Percentiles rank a stretch among this genome's conserved stretches.
Evolutionary conservation across 1,284 basidiomycete genomes (phyloP).

Genomic region (Ganoderma lucidum): DNA sequence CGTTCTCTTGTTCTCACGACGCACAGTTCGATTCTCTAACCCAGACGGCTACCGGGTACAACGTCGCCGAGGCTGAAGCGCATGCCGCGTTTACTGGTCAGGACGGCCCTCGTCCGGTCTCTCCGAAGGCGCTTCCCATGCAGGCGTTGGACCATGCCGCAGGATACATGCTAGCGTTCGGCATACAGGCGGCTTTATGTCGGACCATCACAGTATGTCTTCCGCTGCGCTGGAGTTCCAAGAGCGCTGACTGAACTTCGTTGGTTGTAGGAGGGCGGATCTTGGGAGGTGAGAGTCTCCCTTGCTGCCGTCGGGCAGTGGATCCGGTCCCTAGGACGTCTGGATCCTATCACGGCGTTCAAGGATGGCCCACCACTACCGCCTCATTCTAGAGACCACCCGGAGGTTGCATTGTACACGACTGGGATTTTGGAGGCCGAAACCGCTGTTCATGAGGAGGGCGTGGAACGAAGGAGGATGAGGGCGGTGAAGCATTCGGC

Average conservation of each 20-base stretch:
- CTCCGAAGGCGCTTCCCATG: slow-evolving; percentile 62
- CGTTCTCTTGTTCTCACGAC: not conserved
- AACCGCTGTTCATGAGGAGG: slow-evolving; percentile 26
- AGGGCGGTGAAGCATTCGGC: slow-evolving; percentile 58
- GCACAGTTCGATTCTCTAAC: slow-evolving; percentile 72
- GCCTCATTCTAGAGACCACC: slow-evolving; percentile 37
- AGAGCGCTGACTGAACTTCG: not conserved
- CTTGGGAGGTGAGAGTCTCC: slow-evolving; percentile 68
- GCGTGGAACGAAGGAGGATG: slow-evolving; percentile 41
- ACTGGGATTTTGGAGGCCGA: slow-evolving; percentile 38
- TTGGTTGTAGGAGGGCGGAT: slow-evolving; percentile 62
- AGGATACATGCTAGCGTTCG: slow-evolving; percentile 67
- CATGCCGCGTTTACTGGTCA: slow-evolving; percentile 44
- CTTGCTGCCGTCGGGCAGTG: slow-evolving; percentile 63
- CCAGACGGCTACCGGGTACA: slow-evolving; percentile 72
- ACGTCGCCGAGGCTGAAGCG: slow-evolving; percentile 62
- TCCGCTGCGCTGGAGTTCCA: not conserved
- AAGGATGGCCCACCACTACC: slow-evolving; percentile 48
- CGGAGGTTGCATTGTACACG: slow-evolving; percentile 48
- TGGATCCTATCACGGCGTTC: slow-evolving; percentile 52
- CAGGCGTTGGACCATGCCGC: slow-evolving; percentile 72
- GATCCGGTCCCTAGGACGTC: slow-evolving; percentile 62
- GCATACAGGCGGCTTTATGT: slow-evolving; percentile 62
- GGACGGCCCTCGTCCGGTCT: slow-evolving; percentile 26
- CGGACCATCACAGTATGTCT: slow-evolving; percentile 58